These are phyloP conservation scores for Quambalaria eucalypti DNA, from an alignment of 1,284 basidiomycete species.

Conservation along the genomic window DNA sequence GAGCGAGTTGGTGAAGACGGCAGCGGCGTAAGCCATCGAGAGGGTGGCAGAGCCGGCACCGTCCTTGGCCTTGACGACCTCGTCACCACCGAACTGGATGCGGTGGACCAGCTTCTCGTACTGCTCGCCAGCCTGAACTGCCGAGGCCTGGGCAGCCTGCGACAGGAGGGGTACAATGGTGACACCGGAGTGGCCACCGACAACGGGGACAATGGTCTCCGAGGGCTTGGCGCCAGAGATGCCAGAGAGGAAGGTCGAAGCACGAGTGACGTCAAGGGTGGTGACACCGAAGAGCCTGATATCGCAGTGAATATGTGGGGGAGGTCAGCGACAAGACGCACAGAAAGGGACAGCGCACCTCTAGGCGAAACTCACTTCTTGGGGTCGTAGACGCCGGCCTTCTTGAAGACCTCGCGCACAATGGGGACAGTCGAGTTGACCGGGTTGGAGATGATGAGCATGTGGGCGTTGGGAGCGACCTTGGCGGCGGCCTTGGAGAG, in stretches of 20 bases:
- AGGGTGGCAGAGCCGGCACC: constrained; percentile 77
- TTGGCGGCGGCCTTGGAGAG: constrained; percentile 80
- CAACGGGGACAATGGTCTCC: constrained; percentile 77
- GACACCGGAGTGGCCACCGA: constrained; percentile 92
- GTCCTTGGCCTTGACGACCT: constrained; percentile 86
- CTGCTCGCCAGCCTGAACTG: constrained; percentile 51
- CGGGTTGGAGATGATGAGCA: constrained; percentile 82
- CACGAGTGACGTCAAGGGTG: constrained; percentile 92
- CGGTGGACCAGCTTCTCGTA: constrained; percentile 55
- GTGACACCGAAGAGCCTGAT: constrained; percentile 64
- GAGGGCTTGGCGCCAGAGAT: constrained; percentile 52
- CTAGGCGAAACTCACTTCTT: constrained; percentile 23
- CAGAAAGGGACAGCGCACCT: not conserved
- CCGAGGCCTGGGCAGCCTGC: constrained; percentile 66
- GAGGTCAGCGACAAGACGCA: not conserved
- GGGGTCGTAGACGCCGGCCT: constrained; percentile 88
- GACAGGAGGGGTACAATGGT: constrained; percentile 95
- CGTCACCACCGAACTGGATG: constrained; percentile 92
- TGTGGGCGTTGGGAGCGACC: constrained; percentile 76
- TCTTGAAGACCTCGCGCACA: constrained; percentile 83
- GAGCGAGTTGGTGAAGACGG: constrained; percentile 59
- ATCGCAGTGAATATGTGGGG: not conserved
- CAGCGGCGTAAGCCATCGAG: constrained; percentile 70
- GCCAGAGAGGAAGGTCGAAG: constrained; percentile 77
- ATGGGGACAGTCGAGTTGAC: constrained; percentile 85